Evolutionary conservation across 495 filamentous ascomycete species (phyloP).

Genomic region (Penicillium chermesinum): DNA sequence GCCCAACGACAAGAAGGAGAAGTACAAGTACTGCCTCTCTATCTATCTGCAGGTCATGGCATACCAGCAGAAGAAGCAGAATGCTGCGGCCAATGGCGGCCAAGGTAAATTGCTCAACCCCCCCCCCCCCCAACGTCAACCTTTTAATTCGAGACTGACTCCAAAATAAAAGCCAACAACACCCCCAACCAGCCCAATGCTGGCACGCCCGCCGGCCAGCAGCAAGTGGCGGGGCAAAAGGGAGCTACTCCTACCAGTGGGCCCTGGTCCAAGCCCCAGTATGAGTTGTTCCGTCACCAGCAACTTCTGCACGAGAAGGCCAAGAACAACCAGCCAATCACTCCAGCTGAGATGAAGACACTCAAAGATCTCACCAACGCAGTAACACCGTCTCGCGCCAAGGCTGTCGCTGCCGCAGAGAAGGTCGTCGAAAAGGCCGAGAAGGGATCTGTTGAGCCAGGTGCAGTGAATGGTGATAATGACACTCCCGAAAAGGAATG

Average conservation of each 20-base stretch:
- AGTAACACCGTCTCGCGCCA: conserved; percentile 53
- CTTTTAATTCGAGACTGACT: background rate
- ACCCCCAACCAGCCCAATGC: conserved; percentile 45
- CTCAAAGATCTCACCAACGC: conserved; percentile 68
- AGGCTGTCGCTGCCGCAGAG: conserved; percentile 50
- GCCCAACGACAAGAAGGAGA: conserved; percentile 2
- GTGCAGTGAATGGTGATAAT: conserved; percentile 29
- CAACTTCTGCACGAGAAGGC: conserved; percentile 79
- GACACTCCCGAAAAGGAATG: conserved; percentile 32
- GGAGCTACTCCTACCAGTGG: conserved; percentile 37
- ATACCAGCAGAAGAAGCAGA: conserved; percentile 22
- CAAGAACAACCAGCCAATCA: conserved; percentile 73
- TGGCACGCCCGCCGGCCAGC: conserved; percentile 28
- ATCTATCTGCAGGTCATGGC: conserved; percentile 44
- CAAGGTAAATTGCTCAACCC: conserved; percentile 47
- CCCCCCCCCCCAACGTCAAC: background rate
- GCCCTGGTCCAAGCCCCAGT: conserved; percentile 64
- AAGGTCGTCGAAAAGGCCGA: conserved; percentile 46
- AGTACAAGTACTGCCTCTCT: conserved; percentile 2
- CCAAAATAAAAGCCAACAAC: conserved; percentile 23
- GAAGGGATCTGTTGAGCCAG: conserved; percentile 32
- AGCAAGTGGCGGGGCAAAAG: conserved; percentile 29
- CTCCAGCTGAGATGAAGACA: conserved; percentile 64
- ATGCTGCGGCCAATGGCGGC: conserved; percentile 40
- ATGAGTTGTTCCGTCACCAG: conserved; percentile 66